phyloP scores from a whole-genome alignment of 371 early-diverging fungal species.

The Apophysomyces ossiformis region DNA sequence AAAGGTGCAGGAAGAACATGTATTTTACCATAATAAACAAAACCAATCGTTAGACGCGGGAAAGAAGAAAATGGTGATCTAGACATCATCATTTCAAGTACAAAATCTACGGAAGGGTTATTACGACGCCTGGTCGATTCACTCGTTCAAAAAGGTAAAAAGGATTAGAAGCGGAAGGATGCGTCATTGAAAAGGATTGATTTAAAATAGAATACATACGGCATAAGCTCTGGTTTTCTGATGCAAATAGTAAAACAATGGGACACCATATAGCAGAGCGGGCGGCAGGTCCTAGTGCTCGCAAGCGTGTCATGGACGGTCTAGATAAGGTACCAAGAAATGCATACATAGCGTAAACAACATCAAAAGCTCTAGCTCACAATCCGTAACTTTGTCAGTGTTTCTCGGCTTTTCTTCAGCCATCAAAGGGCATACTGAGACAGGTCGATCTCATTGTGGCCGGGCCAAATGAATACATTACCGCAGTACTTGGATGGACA shows the following conservation, averaged over 20 bases:
- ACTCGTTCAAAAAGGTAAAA: constrained; percentile 30
- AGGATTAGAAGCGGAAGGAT: neutral
- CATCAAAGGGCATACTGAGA: constrained; percentile 41
- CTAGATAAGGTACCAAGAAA: constrained; percentile 32
- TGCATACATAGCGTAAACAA: neutral
- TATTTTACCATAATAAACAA: too few species aligned
- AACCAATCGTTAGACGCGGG: constrained; percentile 37
- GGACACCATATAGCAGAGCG: neutral
- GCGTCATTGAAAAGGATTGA: too few species aligned
- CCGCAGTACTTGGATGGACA: constrained; percentile 58
- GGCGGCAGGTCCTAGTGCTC: neutral
- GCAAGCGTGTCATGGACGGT: constrained; percentile 20
- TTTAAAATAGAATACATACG: constrained; percentile 1
- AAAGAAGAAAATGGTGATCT: constrained; percentile 58
- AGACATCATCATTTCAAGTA: constrained; percentile 52
- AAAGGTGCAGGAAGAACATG: neutral
- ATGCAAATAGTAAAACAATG: constrained; percentile 18
- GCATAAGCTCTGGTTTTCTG: constrained; percentile 33
- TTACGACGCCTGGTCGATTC: constrained; percentile 29
- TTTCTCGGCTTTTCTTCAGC: constrained; percentile 53
- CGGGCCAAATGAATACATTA: constrained; percentile 30
- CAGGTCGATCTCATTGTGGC: constrained; percentile 59
- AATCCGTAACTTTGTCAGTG: constrained; percentile 24
- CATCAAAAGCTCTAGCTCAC: neutral
- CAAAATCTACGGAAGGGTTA: constrained; percentile 23